These are phyloP conservation scores for Clarireedia homoeocarpa DNA, from an alignment of 2,329 filamentous ascomycete species.

Conservation along the genomic window DNA sequence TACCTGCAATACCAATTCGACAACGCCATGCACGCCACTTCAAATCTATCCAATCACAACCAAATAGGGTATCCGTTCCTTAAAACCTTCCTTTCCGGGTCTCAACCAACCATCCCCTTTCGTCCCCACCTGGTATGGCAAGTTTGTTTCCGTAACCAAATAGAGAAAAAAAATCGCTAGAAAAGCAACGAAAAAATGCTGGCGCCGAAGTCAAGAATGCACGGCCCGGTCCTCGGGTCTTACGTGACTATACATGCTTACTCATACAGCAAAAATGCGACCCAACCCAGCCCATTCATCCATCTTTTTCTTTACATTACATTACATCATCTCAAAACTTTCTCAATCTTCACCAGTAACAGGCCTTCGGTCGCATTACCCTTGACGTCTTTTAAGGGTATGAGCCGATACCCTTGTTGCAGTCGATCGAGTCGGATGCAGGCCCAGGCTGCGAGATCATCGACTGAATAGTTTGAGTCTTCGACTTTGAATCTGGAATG, in stretches of 20 bases:
- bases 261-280: not conserved
- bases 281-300: too few species aligned
- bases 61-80: not conserved
- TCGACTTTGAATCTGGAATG: slow-evolving; percentile 62
- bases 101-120: not conserved
- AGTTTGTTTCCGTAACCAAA: not conserved
- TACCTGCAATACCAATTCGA: not conserved
- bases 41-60: not conserved
- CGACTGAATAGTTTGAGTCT: slow-evolving; percentile 73
- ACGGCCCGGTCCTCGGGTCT: not conserved
- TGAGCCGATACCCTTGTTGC: slow-evolving; percentile 65
- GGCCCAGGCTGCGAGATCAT: slow-evolving; percentile 79
- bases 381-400: slow-evolving; percentile 65
- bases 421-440: slow-evolving; percentile 80
- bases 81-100: not conserved
- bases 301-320: not conserved
- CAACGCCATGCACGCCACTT: not conserved
- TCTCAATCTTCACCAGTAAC: slow-evolving; percentile 67
- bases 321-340: slow-evolving; percentile 30
- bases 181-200: not conserved
- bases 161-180: not conserved
- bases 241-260: not conserved
- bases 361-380: slow-evolving; percentile 59
- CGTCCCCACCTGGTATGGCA: not conserved
- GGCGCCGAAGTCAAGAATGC: not conserved